Evolutionary conservation across 192 early-diverging fungal species (phyloP).

Genomic region (Coemansia sp.): DNA sequence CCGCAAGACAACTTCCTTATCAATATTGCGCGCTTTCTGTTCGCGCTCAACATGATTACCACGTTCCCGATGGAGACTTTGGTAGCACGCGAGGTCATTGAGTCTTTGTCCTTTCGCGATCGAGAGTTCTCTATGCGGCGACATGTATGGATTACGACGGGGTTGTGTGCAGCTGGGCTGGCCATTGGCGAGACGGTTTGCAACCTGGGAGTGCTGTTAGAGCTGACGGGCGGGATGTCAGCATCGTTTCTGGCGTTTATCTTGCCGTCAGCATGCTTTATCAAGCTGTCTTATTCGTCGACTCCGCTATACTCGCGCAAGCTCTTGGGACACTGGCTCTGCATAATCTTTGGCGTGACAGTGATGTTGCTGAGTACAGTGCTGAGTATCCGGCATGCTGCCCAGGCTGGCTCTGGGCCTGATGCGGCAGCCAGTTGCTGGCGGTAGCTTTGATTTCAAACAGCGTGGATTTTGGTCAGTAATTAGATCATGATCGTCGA

Average conservation of each 20-base stretch:
- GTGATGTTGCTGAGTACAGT: constrained; percentile 46
- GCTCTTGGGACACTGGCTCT: constrained; percentile 69
- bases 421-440: constrained; percentile 29
- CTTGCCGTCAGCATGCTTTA: constrained; percentile 79
- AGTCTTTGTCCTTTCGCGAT: constrained; percentile 57
- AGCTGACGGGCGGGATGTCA: constrained; percentile 87
- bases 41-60: constrained; percentile 95
- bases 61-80: constrained; percentile 90
- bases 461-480: not conserved
- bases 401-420: not conserved
- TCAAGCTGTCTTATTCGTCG: constrained; percentile 62
- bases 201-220: constrained; percentile 83
- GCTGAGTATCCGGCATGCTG: constrained; percentile 38
- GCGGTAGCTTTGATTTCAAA: not conserved
- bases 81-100: constrained; percentile 84
- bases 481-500: constrained; percentile 1
- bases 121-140: constrained; percentile 59
- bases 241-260: constrained; percentile 90
- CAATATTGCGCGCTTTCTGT: constrained; percentile 83
- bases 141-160: constrained; percentile 73
- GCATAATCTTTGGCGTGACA: constrained; percentile 70
- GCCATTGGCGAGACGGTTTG: constrained; percentile 74
- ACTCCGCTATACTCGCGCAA: constrained; percentile 60
- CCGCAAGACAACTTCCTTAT: constrained; percentile 75
- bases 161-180: constrained; percentile 64